Percentiles rank a stretch among this genome's conserved stretches.
Conservation (phyloP, 805 yeast genomes). For the Starmerella vaccinii region DNA sequence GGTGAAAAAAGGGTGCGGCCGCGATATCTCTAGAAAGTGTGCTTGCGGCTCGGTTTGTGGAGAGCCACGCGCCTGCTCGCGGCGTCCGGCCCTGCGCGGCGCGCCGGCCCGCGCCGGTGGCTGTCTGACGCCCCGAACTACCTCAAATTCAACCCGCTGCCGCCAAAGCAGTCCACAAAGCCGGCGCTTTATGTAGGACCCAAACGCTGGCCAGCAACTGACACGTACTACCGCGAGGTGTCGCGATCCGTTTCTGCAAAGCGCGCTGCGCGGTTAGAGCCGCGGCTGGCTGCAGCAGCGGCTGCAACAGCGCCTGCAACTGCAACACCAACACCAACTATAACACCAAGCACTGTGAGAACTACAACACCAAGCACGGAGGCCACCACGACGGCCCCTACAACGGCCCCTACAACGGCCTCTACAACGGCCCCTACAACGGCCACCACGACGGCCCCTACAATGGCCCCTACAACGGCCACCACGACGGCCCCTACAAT, state of each 20-base stretch:
- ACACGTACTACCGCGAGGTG: conserved; percentile 14
- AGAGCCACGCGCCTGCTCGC: neutral
- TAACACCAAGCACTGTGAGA: too few species aligned
- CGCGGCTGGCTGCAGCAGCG: too few species aligned
- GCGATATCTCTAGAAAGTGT: neutral
- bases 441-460: too few species aligned
- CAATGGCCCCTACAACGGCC: too few species aligned
- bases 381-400: too few species aligned
- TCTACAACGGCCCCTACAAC: too few species aligned
- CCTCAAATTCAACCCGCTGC: conserved; percentile 20
- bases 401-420: too few species aligned
- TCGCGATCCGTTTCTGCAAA: too few species aligned
- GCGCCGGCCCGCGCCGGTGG: neutral
- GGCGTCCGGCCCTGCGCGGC: neutral
- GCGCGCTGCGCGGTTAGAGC: too few species aligned
- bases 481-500: too few species aligned
- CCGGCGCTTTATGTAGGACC: conserved; percentile 18
- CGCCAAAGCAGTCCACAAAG: conserved; percentile 10
- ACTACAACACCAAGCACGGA: too few species aligned
- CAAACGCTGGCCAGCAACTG: conserved; percentile 18
- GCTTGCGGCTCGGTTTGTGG: neutral
- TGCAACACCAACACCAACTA: neutral
- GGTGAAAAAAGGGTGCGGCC: neutral
- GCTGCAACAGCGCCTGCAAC: too few species aligned
- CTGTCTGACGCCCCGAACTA: conserved; percentile 7